phyloP scores from a whole-genome alignment of 1,284 basidiomycete species.

The Inonotus obliquus region DNA sequence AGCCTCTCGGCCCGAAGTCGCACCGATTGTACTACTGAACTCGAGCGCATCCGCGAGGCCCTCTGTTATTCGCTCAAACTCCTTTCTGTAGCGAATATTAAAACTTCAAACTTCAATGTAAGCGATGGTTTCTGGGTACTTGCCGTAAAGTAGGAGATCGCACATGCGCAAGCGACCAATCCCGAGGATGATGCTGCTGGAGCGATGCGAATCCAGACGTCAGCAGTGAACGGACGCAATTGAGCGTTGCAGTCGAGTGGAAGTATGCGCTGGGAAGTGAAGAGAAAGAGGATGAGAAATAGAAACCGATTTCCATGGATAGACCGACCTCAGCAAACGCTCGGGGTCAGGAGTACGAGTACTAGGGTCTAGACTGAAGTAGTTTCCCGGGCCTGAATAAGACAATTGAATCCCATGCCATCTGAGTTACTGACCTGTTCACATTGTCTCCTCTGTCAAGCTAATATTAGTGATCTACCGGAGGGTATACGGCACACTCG shows the following conservation, averaged over 20 bases:
- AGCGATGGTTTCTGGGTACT: slow-evolving; percentile 17
- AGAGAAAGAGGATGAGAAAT: background rate
- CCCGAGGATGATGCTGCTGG: slow-evolving; percentile 69
- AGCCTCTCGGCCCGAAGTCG: slow-evolving; percentile 47
- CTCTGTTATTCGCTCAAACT: slow-evolving; percentile 84
- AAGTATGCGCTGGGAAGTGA: slow-evolving; percentile 81
- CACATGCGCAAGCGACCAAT: slow-evolving; percentile 93
- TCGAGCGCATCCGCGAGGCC: slow-evolving; percentile 88
- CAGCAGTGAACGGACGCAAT: slow-evolving; percentile 86
- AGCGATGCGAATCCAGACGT: slow-evolving; percentile 90
- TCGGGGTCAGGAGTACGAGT: slow-evolving; percentile 88
- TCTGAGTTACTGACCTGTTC: slow-evolving; percentile 65
- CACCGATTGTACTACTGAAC: slow-evolving; percentile 87
- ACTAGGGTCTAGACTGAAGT: slow-evolving; percentile 53
- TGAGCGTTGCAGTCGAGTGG: slow-evolving; percentile 90
- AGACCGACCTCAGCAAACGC: slow-evolving; percentile 65
- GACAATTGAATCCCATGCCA: background rate
- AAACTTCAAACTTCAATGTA: background rate
- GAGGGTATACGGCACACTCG: background rate
- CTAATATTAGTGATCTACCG: background rate
- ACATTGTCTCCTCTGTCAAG: slow-evolving; percentile 86
- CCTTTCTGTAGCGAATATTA: slow-evolving; percentile 40
- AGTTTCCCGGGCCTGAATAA: slow-evolving; percentile 24
- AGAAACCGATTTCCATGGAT: background rate
- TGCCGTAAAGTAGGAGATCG: slow-evolving; percentile 73